Conservation (phyloP, 179 eudicot species). For the Gypsophila paniculata region DNA sequence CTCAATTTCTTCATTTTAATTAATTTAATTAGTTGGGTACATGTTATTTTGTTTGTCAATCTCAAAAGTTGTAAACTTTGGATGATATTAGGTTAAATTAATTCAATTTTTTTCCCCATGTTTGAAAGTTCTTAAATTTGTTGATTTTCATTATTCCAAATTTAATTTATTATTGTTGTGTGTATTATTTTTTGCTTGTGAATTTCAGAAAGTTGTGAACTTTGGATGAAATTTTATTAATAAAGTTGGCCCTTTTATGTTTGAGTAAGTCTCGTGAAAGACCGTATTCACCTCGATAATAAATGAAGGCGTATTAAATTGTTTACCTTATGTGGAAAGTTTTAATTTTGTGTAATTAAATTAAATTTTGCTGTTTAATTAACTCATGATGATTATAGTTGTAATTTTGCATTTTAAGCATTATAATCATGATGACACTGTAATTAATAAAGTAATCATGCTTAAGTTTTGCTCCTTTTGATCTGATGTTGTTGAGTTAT, state of each 20-base stretch:
- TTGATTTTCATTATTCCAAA: constrained; percentile 5
- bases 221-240: constrained; percentile 7
- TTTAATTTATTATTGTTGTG: constrained; percentile 11
- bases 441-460: constrained; percentile 1
- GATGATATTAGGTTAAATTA: neutral
- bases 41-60: neutral
- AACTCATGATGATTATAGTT: neutral
- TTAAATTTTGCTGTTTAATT: constrained; percentile 5
- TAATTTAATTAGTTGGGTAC: neutral
- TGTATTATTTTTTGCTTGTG: constrained; percentile 4
- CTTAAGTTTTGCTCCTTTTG: neutral
- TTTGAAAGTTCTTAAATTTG: neutral
- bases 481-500: too few species aligned
- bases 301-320: neutral
- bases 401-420: constrained; percentile 15
- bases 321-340: constrained; percentile 27
- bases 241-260: constrained; percentile 5
- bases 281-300: too few species aligned
- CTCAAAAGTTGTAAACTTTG: neutral
- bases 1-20: constrained; percentile 2
- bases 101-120: neutral
- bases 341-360: constrained; percentile 8
- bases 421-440: constrained; percentile 5
- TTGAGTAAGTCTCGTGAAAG: too few species aligned
- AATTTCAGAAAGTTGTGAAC: constrained; percentile 4